Base-by-base conservation (phyloP, 2,329 filamentous ascomycete genomes). In the Ophiostoma fasciatum region DNA sequence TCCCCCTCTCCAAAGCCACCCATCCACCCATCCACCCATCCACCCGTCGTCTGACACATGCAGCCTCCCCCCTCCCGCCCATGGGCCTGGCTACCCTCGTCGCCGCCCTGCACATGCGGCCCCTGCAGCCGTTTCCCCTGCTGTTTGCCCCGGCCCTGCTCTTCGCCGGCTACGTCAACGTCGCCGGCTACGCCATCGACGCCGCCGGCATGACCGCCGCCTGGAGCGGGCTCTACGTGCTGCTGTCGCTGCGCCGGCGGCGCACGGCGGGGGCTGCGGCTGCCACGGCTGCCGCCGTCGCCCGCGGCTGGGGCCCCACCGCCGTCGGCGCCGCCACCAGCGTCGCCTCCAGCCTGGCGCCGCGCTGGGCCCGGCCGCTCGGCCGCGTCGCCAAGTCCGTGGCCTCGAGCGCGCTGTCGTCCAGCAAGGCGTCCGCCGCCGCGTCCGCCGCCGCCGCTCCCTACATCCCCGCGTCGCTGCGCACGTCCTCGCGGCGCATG, bases 151-250 rank as follows among this genome's bases (percentile, higher is more conserved):
- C 65, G 48, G 58, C 67, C 19, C 62, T 74, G 22, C 53, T 71
- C 38, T 71, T 74, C 54, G 59, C 63, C 36, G 65, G 62, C 49
- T 75, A 74, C 55, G 62, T 72, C 48, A 72, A 71, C 51, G 61
- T 75, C 7, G 66, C 69, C 15, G 70, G 70, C 40, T 72, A 67
- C 56, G 63, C 62, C 42, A 69, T 66, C 35, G 69, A 71, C 49
- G 62, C 61, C 38, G 71, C 69, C 3, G 71, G 68, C 34, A 54
- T 74, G 38, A 61, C 65, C 0, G 66, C 66, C 35, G 68, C 70
- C 13, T 68, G 66, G 56, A 70, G 65, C 30, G 70, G 69, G 21
- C 57, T 73, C 13, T 75, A 75, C 50, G 62, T 64, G 4, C 54
- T 74, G 26, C 55, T 74, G 33, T 68, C 70, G 2, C 51, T 70